Evolutionary conservation across 345 rosid genomes (phyloP), one percentile per base, ranked within the genome.

Genomic region (Odontarrhena argentea): DNA sequence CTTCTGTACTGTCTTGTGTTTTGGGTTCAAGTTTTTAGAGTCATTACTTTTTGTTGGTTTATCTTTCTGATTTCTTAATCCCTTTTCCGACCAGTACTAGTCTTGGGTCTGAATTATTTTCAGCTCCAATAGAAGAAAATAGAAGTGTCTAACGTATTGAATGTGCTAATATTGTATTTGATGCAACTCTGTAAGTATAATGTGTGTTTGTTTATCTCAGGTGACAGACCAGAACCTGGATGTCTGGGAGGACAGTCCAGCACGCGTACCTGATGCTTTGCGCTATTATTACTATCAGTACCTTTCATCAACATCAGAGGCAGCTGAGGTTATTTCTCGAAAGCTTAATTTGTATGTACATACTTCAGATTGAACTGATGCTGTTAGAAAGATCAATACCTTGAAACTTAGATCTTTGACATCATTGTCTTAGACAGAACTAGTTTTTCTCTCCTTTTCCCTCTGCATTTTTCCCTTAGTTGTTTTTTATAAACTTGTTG

Each of bases 251-350:
- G 82, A 84, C 71, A 81, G 90, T 62, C 87, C 97, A 49, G 98
- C 98, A 51, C 53, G 70, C 44, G 96, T 90, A 26, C 90, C 92
- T 54, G 97, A 93, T 86, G 98, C 98, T 44, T 76, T 93, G 70
- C 92, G 96, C 63, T 94, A 86, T 76, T 93, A 88, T 76, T 93
- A 93, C 66, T 93, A 93, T 82, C 96, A 93, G 70, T 90, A 93
- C 78, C 97, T 93, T 73, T 93, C 97, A 9, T 93, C 97, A 74
- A 89, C 96, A 64, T 55, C 96, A 44, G 89, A 85, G 76, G 98
- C 97, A 76, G 98, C 98, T 67, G 96, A 93, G 98, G 97, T 81
- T 43, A 68, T 40, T 26, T 70, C 12, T 30, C 28, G 55, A 69
- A 38, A 55, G 8, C 68, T 50, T 66, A 45, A 43, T 42, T 44